Base-by-base conservation (phyloP, 2,329 filamentous ascomycete genomes). In the Diaporthe ilicicola region DNA sequence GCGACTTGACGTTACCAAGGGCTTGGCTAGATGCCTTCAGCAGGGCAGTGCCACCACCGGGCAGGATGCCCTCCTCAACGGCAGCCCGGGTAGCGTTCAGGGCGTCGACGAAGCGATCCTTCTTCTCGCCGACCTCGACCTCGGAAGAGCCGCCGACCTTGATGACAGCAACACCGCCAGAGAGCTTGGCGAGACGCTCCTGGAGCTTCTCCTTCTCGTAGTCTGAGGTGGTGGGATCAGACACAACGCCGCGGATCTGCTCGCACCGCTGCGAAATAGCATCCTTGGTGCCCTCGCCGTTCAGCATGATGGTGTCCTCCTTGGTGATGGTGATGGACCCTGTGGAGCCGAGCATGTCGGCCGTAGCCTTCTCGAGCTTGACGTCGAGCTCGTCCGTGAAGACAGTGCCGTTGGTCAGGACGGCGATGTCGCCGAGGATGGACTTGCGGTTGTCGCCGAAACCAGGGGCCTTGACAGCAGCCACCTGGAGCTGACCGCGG, bases 121-220 rank as follows among this genome's bases (percentile, higher is more conserved):
- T 99, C 94, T 99, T 99, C 91, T 99, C 96, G 77, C 95, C 93
- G 70, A 99, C 96, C 89, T 99, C 96, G 75, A 99, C 95, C 86
- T 99, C 96, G 74, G 95, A 98, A 75, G 95, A 90, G 83, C 96
- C 96, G 79, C 96, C 96, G 74, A 99, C 96, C 90, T 97, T 98
- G 90, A 99, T 98, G 85, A 99, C 96, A 78, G 96, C 96, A 78
- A 99, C 96, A 89, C 96, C 96, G 75, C 96, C 96, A 76, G 96
- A 98, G 76, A 99, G 93, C 92, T 99, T 99, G 78, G 96, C 96
- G 73, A 99, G 93, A 86, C 96, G 96, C 89, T 99, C 96, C 88
- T 98, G 96, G 76, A 99, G 94, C 91, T 99, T 99, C 93, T 99
- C 96, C 91, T 98, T 98, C 91, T 99, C 96, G 86, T 99, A 99